phyloP scores from a whole-genome alignment of 768 basidiomycete genomes.

The Cyclocybe cylindracea region DNA sequence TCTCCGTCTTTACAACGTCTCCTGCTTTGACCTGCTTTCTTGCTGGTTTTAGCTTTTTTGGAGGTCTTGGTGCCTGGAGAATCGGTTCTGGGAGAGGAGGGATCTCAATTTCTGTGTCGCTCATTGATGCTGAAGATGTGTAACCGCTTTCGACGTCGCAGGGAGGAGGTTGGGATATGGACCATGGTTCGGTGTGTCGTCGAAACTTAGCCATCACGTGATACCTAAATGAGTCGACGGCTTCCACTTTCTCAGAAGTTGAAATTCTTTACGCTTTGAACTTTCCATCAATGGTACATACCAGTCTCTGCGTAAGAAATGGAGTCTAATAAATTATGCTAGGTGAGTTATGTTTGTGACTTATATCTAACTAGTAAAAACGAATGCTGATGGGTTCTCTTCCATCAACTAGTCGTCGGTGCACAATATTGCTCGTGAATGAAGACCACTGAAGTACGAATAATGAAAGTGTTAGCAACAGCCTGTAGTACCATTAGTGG shows the following conservation, averaged over 20 bases:
- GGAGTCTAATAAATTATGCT: no score
- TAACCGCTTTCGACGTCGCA: no score
- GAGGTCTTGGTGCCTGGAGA: constrained; percentile 26
- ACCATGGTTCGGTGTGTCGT: no score
- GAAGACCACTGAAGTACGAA: constrained; percentile 10
- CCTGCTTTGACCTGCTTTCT: constrained; percentile 90
- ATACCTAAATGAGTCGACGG: no score
- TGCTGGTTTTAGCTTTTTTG: constrained; percentile 86
- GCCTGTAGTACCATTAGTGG: no score
- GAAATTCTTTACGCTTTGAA: no score
- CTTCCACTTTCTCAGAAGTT: no score
- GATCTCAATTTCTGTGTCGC: constrained; percentile 2
- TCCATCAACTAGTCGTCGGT: constrained; percentile 11
- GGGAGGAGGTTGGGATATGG: no score
- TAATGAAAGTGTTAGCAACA: neutral
- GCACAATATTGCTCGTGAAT: constrained; percentile 16
- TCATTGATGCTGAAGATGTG: neutral
- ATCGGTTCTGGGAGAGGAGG: constrained; percentile 15
- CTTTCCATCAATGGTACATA: no score
- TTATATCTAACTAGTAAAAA: constrained; percentile 3
- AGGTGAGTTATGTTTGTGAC: no score
- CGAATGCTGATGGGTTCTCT: constrained; percentile 11
- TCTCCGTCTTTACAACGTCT: constrained; percentile 86
- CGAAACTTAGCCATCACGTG: no score
- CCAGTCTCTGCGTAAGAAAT: no score